Base-by-base conservation (phyloP, 352 stramenopile genomes). In the Phytopythium ostracodes region DNA sequence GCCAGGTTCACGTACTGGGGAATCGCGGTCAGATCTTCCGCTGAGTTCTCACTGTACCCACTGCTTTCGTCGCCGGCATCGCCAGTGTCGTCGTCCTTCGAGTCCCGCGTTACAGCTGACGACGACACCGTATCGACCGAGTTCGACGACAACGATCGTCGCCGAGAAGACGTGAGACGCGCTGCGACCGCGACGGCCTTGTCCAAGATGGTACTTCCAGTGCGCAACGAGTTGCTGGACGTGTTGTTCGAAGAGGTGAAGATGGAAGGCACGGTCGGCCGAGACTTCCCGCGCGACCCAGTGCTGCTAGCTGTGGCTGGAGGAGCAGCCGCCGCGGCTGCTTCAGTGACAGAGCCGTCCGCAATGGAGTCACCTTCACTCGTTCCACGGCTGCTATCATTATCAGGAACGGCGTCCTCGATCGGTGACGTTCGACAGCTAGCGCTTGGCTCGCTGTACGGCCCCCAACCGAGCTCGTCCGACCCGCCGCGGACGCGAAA, bases 391-490 rank as follows among this genome's bases (percentile, higher is more conserved):
- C 46, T 56, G 15, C 51, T 63, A 29, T 63, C 64, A 25, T 24
- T 20, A 31, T 60, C 66, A 29, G 58, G 55, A 20, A 18, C 68
- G 20, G 44, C 29, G 9, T 70, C 29, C 33, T 51, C 60, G 17
- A 60, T 25, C 20, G 53, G 47, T 2, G 60, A 46, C 12, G 85
- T 92, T 18, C 78, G 81, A 43, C 85, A 96, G 24, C 73, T 79
- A 24, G 77, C 69, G 53, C 85, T 89, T 24, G 72, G 69, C 29
- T 94, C 76, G 43, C 87, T 93, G 59, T 89, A 96, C 18, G 80
- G 74, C 38, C 83, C 77, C 84, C 85, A 96, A 15, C 76, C 80
- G 27, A 54, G 66, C 11, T 91, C 70, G 14, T 83, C 66, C 8
- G 70, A 74, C 12, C 71, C 76, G 9, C 72, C 81, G 46, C 87